These are phyloP conservation scores for Udeniomyces megalosporus DNA, from an alignment of 768 basidiomycete genomes.

Conservation along the genomic window DNA sequence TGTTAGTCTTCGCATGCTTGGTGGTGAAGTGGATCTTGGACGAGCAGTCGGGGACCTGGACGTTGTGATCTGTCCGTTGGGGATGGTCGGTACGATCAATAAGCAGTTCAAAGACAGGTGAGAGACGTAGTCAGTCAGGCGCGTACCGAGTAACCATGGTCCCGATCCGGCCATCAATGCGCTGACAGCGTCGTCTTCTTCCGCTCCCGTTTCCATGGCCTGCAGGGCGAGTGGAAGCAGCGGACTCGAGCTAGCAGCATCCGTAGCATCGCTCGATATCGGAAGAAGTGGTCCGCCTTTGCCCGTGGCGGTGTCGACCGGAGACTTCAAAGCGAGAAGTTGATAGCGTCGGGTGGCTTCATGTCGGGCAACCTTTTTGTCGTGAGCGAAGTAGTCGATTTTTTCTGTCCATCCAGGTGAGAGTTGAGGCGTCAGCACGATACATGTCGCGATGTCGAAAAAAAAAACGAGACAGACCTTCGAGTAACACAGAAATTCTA, in stretches of 20 bases:
- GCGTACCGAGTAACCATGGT: conserved; percentile 61
- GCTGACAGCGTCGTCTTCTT: conserved; percentile 26
- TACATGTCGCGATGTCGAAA: neutral
- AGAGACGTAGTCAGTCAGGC: too few relatives aligned
- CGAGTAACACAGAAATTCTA: conserved; percentile 52
- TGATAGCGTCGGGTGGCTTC: conserved; percentile 47
- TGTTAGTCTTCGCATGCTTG: conserved; percentile 56
- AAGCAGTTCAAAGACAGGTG: too few relatives aligned
- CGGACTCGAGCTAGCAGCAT: conserved; percentile 49
- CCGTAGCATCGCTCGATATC: conserved; percentile 49
- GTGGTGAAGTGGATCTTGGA: conserved; percentile 55
- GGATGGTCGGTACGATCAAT: too few relatives aligned
- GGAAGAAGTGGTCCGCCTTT: conserved; percentile 49
- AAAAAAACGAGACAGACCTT: conserved; percentile 41
- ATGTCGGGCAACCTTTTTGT: conserved; percentile 49
- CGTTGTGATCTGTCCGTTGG: conserved; percentile 40
- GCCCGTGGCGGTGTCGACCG: conserved; percentile 17
- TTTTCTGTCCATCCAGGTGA: conserved; percentile 39
- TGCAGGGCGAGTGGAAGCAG: conserved; percentile 37
- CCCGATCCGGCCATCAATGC: conserved; percentile 38
- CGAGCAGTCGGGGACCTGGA: conserved; percentile 47
- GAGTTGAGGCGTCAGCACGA: neutral
- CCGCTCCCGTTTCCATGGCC: conserved; percentile 24
- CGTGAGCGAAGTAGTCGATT: conserved; percentile 59
- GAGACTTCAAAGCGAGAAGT: conserved; percentile 46